A percentile compares a stretch with the other conserved stretches of the same genome.
Conservation (phyloP, 345 rosid genomes). For the Toxicodendron radicans region DNA sequence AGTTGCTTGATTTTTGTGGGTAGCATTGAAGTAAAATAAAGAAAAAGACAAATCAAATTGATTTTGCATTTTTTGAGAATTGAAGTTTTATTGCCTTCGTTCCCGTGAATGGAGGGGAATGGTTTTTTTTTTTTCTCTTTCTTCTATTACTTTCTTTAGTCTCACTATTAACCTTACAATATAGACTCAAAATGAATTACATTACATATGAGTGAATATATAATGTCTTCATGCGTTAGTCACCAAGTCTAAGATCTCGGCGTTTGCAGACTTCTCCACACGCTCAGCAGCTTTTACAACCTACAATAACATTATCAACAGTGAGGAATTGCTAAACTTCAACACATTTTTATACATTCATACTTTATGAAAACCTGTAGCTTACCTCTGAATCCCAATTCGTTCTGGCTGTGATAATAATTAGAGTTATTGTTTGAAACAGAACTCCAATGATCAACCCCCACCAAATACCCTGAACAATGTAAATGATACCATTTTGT, state of each 20-base stretch:
- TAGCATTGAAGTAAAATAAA: too few relatives aligned
- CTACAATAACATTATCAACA: conserved; percentile 29
- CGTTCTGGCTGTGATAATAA: conserved; percentile 67
- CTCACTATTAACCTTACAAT: too few relatives aligned
- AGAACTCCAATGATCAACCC: conserved; percentile 77
- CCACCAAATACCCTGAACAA: conserved; percentile 90
- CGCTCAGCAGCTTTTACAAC: conserved; percentile 64
- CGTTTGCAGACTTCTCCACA: conserved; percentile 41
- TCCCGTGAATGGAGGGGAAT: too few relatives aligned
- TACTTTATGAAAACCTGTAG: not conserved
- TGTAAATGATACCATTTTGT: not conserved
- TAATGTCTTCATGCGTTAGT: not conserved
- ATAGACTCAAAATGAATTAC: too few relatives aligned
- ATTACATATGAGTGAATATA: too few relatives aligned
- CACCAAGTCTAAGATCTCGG: conserved; percentile 30
- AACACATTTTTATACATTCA: not conserved
- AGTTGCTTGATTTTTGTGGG: too few relatives aligned
- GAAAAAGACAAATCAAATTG: too few relatives aligned
- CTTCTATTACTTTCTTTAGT: too few relatives aligned
- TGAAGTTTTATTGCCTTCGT: too few relatives aligned
- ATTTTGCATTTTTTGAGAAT: too few relatives aligned
- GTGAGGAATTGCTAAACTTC: not conserved
- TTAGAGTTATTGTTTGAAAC: conserved; percentile 61
- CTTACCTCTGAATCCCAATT: conserved; percentile 78
- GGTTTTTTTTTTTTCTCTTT: too few relatives aligned